Evolutionary conservation across 2,329 filamentous ascomycete species (phyloP).

Genomic region (Fusarium pseudonygamai): DNA sequence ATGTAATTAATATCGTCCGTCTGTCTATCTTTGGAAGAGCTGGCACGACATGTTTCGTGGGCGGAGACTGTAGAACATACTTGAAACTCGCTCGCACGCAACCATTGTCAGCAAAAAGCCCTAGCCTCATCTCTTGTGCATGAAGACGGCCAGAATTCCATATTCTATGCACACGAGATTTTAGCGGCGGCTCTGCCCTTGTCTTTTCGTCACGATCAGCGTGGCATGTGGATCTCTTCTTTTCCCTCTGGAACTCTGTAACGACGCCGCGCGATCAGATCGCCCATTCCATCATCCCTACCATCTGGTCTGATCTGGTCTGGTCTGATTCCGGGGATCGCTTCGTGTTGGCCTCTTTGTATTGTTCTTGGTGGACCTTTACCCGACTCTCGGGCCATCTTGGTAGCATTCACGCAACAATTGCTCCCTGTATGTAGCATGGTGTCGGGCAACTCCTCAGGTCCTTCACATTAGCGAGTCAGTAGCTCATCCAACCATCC

Average conservation of each 20-base stretch:
- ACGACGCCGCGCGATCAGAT: slow-evolving; percentile 20
- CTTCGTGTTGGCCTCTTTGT: slow-evolving; percentile 11
- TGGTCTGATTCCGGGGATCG: slow-evolving; percentile 19
- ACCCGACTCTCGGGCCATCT: background rate
- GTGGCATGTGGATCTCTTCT: slow-evolving; percentile 27
- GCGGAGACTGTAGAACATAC: slow-evolving; percentile 3
- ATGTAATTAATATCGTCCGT: background rate
- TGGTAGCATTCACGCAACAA: background rate
- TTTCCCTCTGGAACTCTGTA: slow-evolving; percentile 25
- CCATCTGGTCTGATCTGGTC: slow-evolving; percentile 2
- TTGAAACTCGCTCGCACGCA: slow-evolving; percentile 13
- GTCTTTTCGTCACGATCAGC: slow-evolving; percentile 32
- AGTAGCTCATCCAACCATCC: slow-evolving; percentile 1
- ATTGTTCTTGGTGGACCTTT: slow-evolving; percentile 1
- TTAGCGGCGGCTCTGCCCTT: slow-evolving; percentile 35
- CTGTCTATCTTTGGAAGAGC: slow-evolving; percentile 3
- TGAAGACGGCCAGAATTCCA: slow-evolving; percentile 14
- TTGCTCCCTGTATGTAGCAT: slow-evolving; percentile 5
- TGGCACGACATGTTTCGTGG: slow-evolving; percentile 6
- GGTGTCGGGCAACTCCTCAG: background rate
- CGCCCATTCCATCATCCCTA: slow-evolving; percentile 3
- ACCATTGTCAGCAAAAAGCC: slow-evolving; percentile 13
- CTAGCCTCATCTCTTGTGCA: slow-evolving; percentile 31
- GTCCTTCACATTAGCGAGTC: slow-evolving; percentile 8
- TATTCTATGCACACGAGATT: slow-evolving; percentile 7